Evolutionary conservation across 495 filamentous ascomycete species (phyloP).

Genomic region (Penicillium canescens): DNA sequence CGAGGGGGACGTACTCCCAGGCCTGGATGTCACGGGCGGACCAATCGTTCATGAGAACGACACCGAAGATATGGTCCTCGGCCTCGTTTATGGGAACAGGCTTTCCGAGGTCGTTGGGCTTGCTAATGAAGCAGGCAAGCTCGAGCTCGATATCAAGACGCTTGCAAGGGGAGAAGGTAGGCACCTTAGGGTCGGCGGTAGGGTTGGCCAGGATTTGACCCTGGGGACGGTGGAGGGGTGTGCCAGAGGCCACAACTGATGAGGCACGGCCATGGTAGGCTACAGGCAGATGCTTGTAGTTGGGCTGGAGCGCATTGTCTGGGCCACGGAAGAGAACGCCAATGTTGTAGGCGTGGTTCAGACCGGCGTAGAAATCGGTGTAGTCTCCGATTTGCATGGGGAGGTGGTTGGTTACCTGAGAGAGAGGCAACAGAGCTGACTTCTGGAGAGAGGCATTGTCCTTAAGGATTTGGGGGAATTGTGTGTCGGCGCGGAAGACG

Average conservation of each 20-base stretch:
- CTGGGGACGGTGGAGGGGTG: slow-evolving; percentile 70
- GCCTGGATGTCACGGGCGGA: slow-evolving; percentile 86
- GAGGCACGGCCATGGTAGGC: slow-evolving; percentile 86
- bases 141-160: slow-evolving; percentile 88
- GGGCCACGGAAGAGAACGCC: slow-evolving; percentile 81
- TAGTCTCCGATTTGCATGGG: slow-evolving; percentile 94
- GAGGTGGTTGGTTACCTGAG: slow-evolving; percentile 68
- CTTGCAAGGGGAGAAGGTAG: slow-evolving; percentile 62
- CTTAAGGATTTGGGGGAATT: slow-evolving; percentile 58
- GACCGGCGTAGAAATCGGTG: slow-evolving; percentile 95
- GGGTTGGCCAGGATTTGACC: slow-evolving; percentile 78
- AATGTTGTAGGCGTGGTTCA: slow-evolving; percentile 84
- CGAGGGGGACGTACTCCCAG: slow-evolving; percentile 87
- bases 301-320: slow-evolving; percentile 78
- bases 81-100: slow-evolving; percentile 64
- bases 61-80: slow-evolving; percentile 77
- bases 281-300: slow-evolving; percentile 88
- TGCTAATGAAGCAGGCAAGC: slow-evolving; percentile 78
- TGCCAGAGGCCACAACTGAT: slow-evolving; percentile 75
- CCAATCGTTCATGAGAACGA: slow-evolving; percentile 95
- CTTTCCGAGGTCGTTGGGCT: slow-evolving; percentile 64
- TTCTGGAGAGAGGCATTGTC: slow-evolving; percentile 55
- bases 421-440: slow-evolving; percentile 53
- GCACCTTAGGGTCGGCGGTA: slow-evolving; percentile 57
- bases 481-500: slow-evolving; percentile 63